phyloP scores from a whole-genome alignment of 140 eudicot genomes.

The Oenanthe javanica region DNA sequence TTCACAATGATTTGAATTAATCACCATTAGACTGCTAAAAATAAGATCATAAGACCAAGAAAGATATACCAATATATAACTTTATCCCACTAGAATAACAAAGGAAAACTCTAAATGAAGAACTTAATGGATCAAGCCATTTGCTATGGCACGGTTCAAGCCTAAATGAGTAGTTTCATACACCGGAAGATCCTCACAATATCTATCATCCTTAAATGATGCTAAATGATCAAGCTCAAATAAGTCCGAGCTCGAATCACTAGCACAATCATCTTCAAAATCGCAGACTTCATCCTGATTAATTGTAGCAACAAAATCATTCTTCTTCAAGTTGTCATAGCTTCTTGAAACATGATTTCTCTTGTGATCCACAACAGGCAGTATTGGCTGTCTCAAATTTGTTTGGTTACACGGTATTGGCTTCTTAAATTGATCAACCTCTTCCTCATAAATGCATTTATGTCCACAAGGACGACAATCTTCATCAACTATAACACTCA shows the following conservation, averaged over 20 bases:
- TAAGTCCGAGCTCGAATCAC: conserved; percentile 83
- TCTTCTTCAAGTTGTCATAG: conserved; percentile 5
- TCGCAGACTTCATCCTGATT: conserved; percentile 5
- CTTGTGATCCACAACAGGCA: not conserved
- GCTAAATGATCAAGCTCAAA: conserved; percentile 74
- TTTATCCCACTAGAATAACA: not conserved
- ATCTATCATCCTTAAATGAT: conserved; percentile 34
- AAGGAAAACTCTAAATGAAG: conserved; percentile 5
- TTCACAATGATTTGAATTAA: not conserved
- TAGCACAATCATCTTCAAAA: conserved; percentile 40
- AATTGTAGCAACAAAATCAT: not conserved
- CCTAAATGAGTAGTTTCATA: conserved; percentile 67
- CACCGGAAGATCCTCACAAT: conserved; percentile 73
- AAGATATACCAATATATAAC: not conserved
- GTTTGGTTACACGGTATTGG: conserved; percentile 15
- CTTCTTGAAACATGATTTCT: not conserved
- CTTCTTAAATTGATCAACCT: conserved; percentile 14
- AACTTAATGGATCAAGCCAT: conserved; percentile 44
- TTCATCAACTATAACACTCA: conserved; percentile 53
- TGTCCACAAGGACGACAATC: conserved; percentile 36
- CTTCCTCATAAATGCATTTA: conserved; percentile 21
- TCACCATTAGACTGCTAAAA: not conserved
- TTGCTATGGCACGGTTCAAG: conserved; percentile 59
- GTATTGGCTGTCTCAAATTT: not conserved
- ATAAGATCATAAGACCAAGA: not conserved